Base-by-base conservation (phyloP, 2,329 filamentous ascomycete genomes). In the Penicillium sp. region DNA sequence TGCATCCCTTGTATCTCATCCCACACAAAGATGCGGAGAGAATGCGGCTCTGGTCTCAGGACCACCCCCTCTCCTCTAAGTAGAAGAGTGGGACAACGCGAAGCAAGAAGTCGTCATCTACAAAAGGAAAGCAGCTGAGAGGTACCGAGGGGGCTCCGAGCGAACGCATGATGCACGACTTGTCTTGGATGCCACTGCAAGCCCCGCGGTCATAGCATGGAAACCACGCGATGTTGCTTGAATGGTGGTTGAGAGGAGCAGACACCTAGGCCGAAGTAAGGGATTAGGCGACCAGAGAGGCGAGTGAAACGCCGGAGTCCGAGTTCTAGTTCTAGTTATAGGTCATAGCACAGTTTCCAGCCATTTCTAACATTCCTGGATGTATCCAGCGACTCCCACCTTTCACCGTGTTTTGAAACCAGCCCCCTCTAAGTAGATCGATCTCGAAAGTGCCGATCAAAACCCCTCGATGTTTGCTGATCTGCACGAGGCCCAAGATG, bases 1-100 rank as follows among this genome's bases (percentile, higher is more conserved):
- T 90, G 38, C 91, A 97, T 73, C 93, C 93, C 2, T 83, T 97
- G 24, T 97, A 90, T 75, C 88, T 90, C 58, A 87, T 97, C 61
- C 89, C 92, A 4, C 85, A 88, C 72, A 79, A 83, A 57, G 81
- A 81, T 49, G 88, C 87, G 50, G 82, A 87, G 63, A 79, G 79
- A 32, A 85, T 88, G 61, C 82, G 83, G 71, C 75, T 74, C 56
- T 89, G 89, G 74, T 92, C 87, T 72, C 77, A 79, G 59, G 61
- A 59, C 44, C 56, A 61, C 27, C 63, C 67, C n/a, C 48, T 67
- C 32, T 67, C 32, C 45, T n/a, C 22, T 55, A 55, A 48, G 18
- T 18, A 41, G 21, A 29, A 40, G 14, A 32, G 40, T 45, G 24
- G 29, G 24, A 31, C 22, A 48, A 53, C 39, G 22, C 32, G 14